These are phyloP conservation scores for Olyra latifolia DNA, from an alignment of 176 grass and related monocot species.

Conservation along the genomic window DNA sequence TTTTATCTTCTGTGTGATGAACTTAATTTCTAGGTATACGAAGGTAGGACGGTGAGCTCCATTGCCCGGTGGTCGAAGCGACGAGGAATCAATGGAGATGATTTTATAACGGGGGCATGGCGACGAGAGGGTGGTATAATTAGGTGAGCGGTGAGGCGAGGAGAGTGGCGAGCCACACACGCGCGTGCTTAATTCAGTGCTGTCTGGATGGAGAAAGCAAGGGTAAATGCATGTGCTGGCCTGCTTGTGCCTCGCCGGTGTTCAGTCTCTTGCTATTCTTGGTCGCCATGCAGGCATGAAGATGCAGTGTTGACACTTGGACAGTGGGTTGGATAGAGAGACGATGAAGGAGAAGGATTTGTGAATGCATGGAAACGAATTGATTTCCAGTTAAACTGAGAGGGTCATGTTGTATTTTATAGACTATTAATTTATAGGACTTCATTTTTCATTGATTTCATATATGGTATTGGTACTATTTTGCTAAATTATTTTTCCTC, in stretches of 20 bases:
- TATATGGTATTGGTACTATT: no score
- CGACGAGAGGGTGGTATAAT: slow-evolving; percentile 7
- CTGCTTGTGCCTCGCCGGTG: background rate
- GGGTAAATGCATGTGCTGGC: background rate
- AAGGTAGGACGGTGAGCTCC: slow-evolving; percentile 56
- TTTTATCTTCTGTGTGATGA: slow-evolving; percentile 14
- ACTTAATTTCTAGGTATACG: background rate
- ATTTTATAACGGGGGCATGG: slow-evolving; percentile 22
- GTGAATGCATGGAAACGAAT: background rate
- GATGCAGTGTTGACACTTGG: background rate
- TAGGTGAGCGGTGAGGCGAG: slow-evolving; percentile 40
- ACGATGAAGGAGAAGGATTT: background rate
- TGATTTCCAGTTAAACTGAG: background rate
- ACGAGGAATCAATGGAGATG: background rate
- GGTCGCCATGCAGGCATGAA: background rate
- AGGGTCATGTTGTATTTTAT: background rate
- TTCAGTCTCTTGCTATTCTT: slow-evolving; percentile 2
- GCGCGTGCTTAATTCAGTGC: background rate
- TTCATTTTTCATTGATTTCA: no score
- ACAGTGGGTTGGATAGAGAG: background rate
- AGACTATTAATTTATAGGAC: no score
- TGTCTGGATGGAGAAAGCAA: background rate
- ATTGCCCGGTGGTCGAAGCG: slow-evolving; percentile 36
- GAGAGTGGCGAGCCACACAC: slow-evolving; percentile 37
- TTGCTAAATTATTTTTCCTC: no score